Conservation (phyloP, 768 basidiomycete genomes). For the Lactarius pseudohatsudake region DNA sequence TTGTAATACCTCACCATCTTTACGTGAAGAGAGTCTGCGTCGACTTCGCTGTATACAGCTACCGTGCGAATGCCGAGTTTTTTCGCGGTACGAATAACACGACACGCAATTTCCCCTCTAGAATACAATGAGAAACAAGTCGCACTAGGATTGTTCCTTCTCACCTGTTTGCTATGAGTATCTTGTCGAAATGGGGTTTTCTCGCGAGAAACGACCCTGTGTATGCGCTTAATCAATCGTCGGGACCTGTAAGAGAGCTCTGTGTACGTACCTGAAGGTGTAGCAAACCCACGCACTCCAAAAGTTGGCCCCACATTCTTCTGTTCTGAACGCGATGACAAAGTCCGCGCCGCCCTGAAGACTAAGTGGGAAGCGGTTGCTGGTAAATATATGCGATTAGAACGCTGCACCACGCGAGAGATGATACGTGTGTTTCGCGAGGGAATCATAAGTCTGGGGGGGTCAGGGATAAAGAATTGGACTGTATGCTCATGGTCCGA, state of each 20-base stretch:
- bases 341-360: background rate
- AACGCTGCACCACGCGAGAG: conserved; percentile 1
- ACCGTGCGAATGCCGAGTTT: conserved; percentile 90
- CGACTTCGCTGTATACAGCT: conserved; percentile 88
- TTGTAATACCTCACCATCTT: conserved; percentile 51
- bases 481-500: background rate
- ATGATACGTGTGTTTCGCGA: conserved; percentile 14
- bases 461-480: background rate
- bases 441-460: conserved; percentile 1
- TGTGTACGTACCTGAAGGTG: conserved; percentile 11
- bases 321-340: background rate
- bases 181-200: conserved; percentile 80
- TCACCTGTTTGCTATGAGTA: conserved; percentile 87
- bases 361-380: background rate
- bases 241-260: background rate
- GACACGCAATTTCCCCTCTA: conserved; percentile 95
- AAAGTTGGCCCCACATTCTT: background rate
- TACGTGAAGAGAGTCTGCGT: conserved; percentile 79
- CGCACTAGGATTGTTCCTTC: conserved; percentile 13
- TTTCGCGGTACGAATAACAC: conserved; percentile 87
- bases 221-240: background rate
- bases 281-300: conserved; percentile 9
- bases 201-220: conserved; percentile 17
- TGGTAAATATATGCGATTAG: conserved; percentile 6
- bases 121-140: background rate